Evolutionary conservation across 179 eudicot genomes (phyloP).

Genomic region (Dionaea muscipula): DNA sequence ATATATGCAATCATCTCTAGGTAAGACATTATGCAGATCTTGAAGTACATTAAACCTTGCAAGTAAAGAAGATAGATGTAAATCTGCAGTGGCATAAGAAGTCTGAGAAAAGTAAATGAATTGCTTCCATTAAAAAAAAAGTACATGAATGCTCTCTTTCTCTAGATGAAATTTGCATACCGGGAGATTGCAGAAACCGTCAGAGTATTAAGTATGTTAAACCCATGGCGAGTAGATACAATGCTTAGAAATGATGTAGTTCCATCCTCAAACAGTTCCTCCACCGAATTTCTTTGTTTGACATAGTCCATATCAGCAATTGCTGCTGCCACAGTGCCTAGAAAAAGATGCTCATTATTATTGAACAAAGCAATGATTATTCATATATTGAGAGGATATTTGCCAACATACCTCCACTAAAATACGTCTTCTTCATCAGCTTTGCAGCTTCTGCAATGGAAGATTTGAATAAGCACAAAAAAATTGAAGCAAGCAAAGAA

Average conservation of each 20-base stretch:
- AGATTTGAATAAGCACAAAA: background rate
- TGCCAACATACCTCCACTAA: constrained; percentile 68
- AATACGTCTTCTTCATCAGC: constrained; percentile 76
- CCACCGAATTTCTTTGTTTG: constrained; percentile 67
- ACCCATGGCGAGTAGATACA: constrained; percentile 74
- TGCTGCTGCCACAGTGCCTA: constrained; percentile 92
- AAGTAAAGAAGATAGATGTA: too few relatives aligned
- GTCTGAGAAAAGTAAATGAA: too few relatives aligned
- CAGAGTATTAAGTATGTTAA: constrained; percentile 42
- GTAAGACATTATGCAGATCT: too few relatives aligned
- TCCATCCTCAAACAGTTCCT: constrained; percentile 85
- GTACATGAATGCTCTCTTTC: too few relatives aligned
- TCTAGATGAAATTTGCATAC: constrained; percentile 21
- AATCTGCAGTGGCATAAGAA: too few relatives aligned
- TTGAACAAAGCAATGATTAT: background rate
- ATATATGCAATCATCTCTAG: background rate
- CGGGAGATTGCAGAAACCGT: constrained; percentile 48
- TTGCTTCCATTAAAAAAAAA: too few relatives aligned
- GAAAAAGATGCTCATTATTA: background rate
- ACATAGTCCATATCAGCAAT: constrained; percentile 85
- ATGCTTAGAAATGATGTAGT: constrained; percentile 75
- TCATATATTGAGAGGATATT: background rate
- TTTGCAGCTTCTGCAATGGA: constrained; percentile 54
- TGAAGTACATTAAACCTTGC: too few relatives aligned
- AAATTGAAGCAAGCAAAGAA: too few relatives aligned